A percentile compares a stretch with the other conserved stretches of the same genome.
phyloP scores from a whole-genome alignment of 164 flowering plant genomes.

The Vitis amurensis region DNA sequence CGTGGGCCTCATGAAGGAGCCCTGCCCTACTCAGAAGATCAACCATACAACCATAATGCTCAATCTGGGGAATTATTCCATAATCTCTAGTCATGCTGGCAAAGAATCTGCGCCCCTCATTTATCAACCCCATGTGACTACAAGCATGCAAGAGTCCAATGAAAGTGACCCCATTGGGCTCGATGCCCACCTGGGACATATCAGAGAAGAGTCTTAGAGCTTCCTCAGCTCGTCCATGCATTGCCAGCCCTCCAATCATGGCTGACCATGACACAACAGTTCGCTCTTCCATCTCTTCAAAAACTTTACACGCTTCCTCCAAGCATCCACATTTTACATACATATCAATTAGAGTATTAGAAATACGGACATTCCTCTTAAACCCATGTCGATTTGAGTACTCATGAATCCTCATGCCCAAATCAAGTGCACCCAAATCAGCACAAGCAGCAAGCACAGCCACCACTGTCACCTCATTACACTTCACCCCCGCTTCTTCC shows the following conservation, averaged over 20 bases:
- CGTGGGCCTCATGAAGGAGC: conserved; percentile 53
- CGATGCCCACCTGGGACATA: conserved; percentile 42
- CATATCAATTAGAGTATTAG: conserved; percentile 75
- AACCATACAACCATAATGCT: conserved; percentile 73
- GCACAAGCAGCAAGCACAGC: conserved; percentile 77
- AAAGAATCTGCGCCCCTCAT: conserved; percentile 47
- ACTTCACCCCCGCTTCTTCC: conserved; percentile 52
- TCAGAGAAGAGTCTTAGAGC: conserved; percentile 37
- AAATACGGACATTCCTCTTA: conserved; percentile 41
- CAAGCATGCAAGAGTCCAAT: conserved; percentile 64
- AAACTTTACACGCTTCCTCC: conserved; percentile 52
- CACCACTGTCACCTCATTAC: conserved; percentile 71
- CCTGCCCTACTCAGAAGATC: conserved; percentile 70
- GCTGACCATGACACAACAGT: conserved; percentile 78
- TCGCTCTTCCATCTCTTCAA: conserved; percentile 52
- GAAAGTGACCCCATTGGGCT: conserved; percentile 61
- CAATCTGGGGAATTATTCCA: conserved; percentile 44
- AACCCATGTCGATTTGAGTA: conserved; percentile 47
- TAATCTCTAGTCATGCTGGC: conserved; percentile 53
- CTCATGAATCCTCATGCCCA: conserved; percentile 61
- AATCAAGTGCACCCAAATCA: conserved; percentile 58
- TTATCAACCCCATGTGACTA: conserved; percentile 60
- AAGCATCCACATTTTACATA: conserved; percentile 72
- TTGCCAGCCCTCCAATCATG: conserved; percentile 72
- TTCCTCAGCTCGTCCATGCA: conserved; percentile 55